Evolutionary conservation across 352 stramenopile species (phyloP), one percentile per base, ranked within the genome.

Genomic region (Discostella stelligera): DNA sequence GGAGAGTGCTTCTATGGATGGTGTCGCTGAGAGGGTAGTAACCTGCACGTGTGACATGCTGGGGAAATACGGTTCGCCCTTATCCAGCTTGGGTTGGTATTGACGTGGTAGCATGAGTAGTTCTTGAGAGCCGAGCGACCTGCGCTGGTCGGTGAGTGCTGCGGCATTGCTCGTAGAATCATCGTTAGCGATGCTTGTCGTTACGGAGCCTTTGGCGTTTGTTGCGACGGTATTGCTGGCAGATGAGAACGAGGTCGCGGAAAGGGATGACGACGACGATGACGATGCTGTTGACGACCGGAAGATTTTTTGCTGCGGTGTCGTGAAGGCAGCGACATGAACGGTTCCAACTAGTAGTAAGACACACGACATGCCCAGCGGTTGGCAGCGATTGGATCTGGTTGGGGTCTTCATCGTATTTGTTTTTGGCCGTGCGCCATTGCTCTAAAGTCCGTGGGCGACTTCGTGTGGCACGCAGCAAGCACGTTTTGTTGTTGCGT

Each of bases 21-120:
- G 87, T 30, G 84, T 91, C 0, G 79, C 52, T 0, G 74, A 83
- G 13, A 91, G 41, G 20, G 83, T 55, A 11, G 56, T 76, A 25
- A 50, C 74, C 25, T 61, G 74, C 25, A 90, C 77, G 60, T 93
- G 87, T 50, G 78, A 86, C 87, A 93, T 91, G 41, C 75, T 77
- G 2, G 87, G 85, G 73, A 90, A 90, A 3, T 53, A 23, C 0
- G 73, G 23, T 21, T 59, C 39, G 16, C 61, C 59, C 37, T 67
- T 52, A 14, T 81, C 62, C 0, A 61, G 30, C 32, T 79, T 83
- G 1, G 78, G 71, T 25, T 53, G 44, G 63, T 90, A 90, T 68
- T 90, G 87, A 32, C 87, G 78, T 16, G 87, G 87, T 16, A 91
- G 71, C 87, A 93, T 93, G 48, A 93, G 73, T n/a, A 85, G 71